Evolutionary conservation across 805 yeast genomes (phyloP), one percentile per base, ranked within the genome.

Genomic region (Candida cerambycidarum): DNA sequence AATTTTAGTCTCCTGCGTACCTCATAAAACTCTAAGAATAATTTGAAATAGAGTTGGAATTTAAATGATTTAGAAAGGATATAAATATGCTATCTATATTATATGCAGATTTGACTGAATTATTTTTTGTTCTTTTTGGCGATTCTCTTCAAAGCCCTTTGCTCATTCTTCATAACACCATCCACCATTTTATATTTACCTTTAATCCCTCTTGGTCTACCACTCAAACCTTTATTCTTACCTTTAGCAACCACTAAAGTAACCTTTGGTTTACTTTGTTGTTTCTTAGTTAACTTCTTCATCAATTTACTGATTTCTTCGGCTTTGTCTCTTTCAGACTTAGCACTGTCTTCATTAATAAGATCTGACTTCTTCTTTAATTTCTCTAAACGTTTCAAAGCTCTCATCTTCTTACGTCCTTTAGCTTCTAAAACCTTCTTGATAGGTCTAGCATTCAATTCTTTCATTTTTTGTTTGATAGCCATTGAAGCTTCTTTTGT

Each of bases 151-250:
- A 92, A 73, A 11, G 98, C 97, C 53, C 99, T 76, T 75, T 85
- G 90, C 69, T 93, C 99, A 65, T 93, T 93, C 86, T 93, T 93
- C 85, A 89, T 74, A 15, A 83, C 87, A 75, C 98, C 98, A 68
- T 93, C 99, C 55, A 93, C 98, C 99, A 93, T 93, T 83, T 88
- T 93, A 73, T 93, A 93, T 63, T 88, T 89, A 69, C 99, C 99
- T 65, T 83, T 89, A 54, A 93, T 81, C 63, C 99, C 99, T 69
- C 80, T 85, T 32, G 99, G 99, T 72, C 99, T 85, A 43, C 99
- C 99, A 53, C 86, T 73, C 40, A 90, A 69, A 45, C 96, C 96
- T 63, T 73, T 85, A 66, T 93, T 90, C 28, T 72, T 63, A 57
- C 98, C 98, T 38, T 73, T 69, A 8, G 99, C 98, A 53, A 81